Percentiles rank a stretch among this genome's conserved stretches.
These are phyloP conservation scores for Pezicula rhizophila DNA, from an alignment of 2,329 filamentous ascomycete species.

Conservation along the genomic window DNA sequence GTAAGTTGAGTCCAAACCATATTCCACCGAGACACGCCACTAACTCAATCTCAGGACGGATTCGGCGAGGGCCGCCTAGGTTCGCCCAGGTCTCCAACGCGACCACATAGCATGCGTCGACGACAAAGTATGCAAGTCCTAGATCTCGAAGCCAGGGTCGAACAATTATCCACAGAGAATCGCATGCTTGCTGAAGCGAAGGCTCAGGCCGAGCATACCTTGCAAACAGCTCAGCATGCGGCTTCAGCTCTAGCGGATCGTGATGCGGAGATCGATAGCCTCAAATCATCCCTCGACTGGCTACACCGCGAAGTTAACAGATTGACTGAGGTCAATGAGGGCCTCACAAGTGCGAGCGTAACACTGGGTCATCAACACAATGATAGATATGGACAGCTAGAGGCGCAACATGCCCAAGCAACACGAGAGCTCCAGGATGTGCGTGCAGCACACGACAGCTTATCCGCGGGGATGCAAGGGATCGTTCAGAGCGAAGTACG, in stretches of 20 bases:
- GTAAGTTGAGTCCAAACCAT: conserved; percentile 52
- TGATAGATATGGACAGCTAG: conserved; percentile 61
- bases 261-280: conserved; percentile 78
- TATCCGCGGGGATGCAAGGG: conserved; percentile 57
- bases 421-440: conserved; percentile 64
- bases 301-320: conserved; percentile 77
- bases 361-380: conserved; percentile 72
- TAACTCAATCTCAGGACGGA: conserved; percentile 61
- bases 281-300: conserved; percentile 72
- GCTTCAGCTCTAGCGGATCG: conserved; percentile 71
- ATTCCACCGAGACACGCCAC: conserved; percentile 15
- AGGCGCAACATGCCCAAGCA: conserved; percentile 60
- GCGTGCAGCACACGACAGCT: conserved; percentile 54
- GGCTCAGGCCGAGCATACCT: conserved; percentile 58
- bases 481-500: conserved; percentile 56
- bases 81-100: conserved; percentile 86
- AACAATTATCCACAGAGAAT: conserved; percentile 82
- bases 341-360: conserved; percentile 69
- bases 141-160: conserved; percentile 80
- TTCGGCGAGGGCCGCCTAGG: conserved; percentile 81
- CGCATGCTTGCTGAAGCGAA: conserved; percentile 69
- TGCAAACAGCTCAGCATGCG: conserved; percentile 56
- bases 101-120: conserved; percentile 91
- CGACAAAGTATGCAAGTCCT: conserved; percentile 96
- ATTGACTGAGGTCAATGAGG: conserved; percentile 76